Evolutionary conservation across 129 eudicot genomes (phyloP).

Genomic region (Artemisia tridentata): DNA sequence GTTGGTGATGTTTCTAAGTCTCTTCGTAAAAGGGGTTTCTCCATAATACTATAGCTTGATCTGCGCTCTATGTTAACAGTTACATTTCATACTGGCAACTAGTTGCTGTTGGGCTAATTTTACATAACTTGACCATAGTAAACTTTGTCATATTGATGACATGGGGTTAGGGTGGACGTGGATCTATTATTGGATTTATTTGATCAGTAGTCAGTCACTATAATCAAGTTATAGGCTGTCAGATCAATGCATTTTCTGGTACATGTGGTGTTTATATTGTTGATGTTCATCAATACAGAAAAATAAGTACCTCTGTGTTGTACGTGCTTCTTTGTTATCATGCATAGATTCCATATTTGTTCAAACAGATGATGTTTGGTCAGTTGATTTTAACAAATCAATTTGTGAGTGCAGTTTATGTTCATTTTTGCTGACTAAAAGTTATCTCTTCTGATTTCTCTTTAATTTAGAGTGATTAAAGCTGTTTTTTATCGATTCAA

Average conservation of each 20-base stretch:
- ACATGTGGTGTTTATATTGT: not conserved
- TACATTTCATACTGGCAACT: not conserved
- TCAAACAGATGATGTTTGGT: not conserved
- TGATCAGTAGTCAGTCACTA: not conserved
- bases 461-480: constrained; percentile 14
- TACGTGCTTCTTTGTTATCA: not conserved
- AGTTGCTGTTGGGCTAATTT: not conserved
- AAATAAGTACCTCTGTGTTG: not conserved
- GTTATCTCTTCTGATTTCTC: constrained; percentile 6
- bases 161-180: not conserved
- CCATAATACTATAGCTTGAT: not conserved
- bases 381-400: constrained; percentile 7
- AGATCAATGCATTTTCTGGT: constrained; percentile 1
- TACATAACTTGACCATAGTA: constrained; percentile 8
- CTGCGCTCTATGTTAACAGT: not conserved
- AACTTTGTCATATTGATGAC: constrained; percentile 2
- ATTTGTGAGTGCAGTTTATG: constrained; percentile 11
- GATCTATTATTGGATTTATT: not conserved
- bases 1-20: not conserved
- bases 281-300: not conserved
- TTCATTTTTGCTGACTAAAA: constrained; percentile 10
- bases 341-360: not conserved
- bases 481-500: constrained; percentile 1
- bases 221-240: not conserved
- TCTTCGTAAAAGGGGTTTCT: not conserved